phyloP scores from a whole-genome alignment of 2,329 filamentous ascomycete species.

The Byssoonygena ceratinophila region DNA sequence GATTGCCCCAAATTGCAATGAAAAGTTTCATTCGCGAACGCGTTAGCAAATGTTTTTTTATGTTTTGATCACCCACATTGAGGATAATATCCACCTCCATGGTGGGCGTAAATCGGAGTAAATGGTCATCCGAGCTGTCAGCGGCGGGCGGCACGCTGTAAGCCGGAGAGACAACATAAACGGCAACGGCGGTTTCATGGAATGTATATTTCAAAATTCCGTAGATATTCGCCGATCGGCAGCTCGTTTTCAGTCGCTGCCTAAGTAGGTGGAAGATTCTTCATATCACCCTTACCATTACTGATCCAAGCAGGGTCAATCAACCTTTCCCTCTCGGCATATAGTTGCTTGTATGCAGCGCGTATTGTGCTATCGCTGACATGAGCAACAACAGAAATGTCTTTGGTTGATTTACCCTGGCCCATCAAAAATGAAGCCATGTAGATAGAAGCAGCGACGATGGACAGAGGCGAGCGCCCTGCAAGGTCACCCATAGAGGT shows the following conservation, averaged over 20 bases:
- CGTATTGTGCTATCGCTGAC: conserved; percentile 97
- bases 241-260: neutral
- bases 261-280: conserved; percentile 49
- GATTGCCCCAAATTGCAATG: neutral
- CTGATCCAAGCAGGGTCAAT: conserved; percentile 66
- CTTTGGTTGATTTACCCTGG: conserved; percentile 66
- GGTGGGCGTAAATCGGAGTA: neutral
- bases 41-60: neutral
- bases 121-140: no score
- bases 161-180: neutral
- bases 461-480: conserved; percentile 84
- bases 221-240: neutral
- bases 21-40: neutral
- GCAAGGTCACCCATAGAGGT: conserved; percentile 69
- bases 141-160: neutral
- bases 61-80: neutral
- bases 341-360: conserved; percentile 84
- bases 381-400: conserved; percentile 72
- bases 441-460: conserved; percentile 92
- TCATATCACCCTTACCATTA: conserved; percentile 59
- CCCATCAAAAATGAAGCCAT: conserved; percentile 84
- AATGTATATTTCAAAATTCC: conserved; percentile 4
- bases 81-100: neutral
- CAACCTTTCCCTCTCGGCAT: conserved; percentile 60
- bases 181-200: neutral